Base-by-base conservation (phyloP, 129 eudicot species). In the Escallonia herrerae region DNA sequence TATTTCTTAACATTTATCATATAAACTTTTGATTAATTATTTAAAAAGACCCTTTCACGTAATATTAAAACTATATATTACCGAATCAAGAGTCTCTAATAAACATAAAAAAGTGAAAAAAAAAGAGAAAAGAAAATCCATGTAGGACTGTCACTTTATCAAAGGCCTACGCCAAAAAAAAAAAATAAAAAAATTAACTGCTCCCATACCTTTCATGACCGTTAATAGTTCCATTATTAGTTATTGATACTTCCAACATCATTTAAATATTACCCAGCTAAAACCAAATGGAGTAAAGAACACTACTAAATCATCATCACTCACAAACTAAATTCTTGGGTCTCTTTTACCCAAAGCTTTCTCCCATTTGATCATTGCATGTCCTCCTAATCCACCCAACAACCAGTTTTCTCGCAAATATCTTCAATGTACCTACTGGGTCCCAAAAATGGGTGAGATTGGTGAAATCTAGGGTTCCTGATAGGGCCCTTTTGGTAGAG, bases 391-490 rank as follows among this genome's bases (percentile, higher is more conserved):
- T 15, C 8, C 59, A 59, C 10, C 14, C 42, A 10, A 8, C 62
- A 13, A 60, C 45, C 45, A 14, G 42, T 41, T 57, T 53, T 43
- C 15, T 50, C 56, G 0, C 33, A 70, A 71, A 69, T 76, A 63
- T 70, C 43, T 22, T 3, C 49, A 15, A 15, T 8, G 9, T 45
- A 54, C 58, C 12, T n/a, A 5, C 9, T 11, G 54, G 12, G 54
- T 7, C 12, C 9, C 12, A 37, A 56, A 76, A 70, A 83, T 75
- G 81, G 60, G 48, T 66, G 57, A 39, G 7, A 37, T 63, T 72
- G n/a, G 60, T 71, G 79, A 62, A 71, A 81, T 82, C 78, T 86
- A 80, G 86, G 80, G 88, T 63, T 76, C 53, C 55, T 72, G 8
- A 4, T 58, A 69, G 78, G 82, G 74, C 77, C 83, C 71, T 73